Percentiles rank a stretch among this genome's conserved stretches.
These are phyloP conservation scores for Metarhizium brunneum DNA, from an alignment of 2,329 filamentous ascomycete species.

Conservation along the genomic window DNA sequence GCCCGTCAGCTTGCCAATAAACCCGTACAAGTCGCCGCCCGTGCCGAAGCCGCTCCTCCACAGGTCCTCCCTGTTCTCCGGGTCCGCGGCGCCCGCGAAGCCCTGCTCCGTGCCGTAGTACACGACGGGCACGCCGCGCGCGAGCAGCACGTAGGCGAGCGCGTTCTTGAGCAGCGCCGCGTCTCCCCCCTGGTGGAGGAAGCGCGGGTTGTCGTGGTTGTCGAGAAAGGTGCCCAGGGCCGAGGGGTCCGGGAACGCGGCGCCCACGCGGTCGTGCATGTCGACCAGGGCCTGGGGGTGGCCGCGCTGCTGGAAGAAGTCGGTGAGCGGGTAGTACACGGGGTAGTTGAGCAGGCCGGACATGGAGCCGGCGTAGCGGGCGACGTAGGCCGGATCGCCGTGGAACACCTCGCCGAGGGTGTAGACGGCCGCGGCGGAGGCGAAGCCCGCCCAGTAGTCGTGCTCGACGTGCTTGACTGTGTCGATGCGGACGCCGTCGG, in stretches of 20 bases:
- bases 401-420: constrained; percentile 51
- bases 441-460: constrained; percentile 47
- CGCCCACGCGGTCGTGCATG: constrained; percentile 26
- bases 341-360: constrained; percentile 55
- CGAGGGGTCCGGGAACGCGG: constrained; percentile 32
- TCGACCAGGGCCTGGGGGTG: constrained; percentile 29
- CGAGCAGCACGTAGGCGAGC: constrained; percentile 51
- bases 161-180: constrained; percentile 49
- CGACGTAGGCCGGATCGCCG: constrained; percentile 40
- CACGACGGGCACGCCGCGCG: constrained; percentile 53
- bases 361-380: constrained; percentile 44
- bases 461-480: constrained; percentile 53
- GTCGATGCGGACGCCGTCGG: constrained; percentile 54
- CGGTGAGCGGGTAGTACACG: constrained; percentile 32
- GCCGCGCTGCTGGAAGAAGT: constrained; percentile 28
- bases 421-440: constrained; percentile 46
- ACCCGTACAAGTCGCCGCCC: constrained; percentile 36
- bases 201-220: constrained; percentile 50
- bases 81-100: constrained; percentile 36
- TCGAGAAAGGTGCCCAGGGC: constrained; percentile 44
- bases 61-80: constrained; percentile 46
- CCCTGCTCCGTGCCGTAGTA: constrained; percentile 60
- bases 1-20: constrained; percentile 29
- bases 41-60: constrained; percentile 45
- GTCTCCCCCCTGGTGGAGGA: constrained; percentile 41